A percentile compares a stretch with the other conserved stretches of the same genome.
These are phyloP conservation scores for Phytophthora ohioensis DNA, from an alignment of 352 stramenopile species.

Conservation along the genomic window DNA sequence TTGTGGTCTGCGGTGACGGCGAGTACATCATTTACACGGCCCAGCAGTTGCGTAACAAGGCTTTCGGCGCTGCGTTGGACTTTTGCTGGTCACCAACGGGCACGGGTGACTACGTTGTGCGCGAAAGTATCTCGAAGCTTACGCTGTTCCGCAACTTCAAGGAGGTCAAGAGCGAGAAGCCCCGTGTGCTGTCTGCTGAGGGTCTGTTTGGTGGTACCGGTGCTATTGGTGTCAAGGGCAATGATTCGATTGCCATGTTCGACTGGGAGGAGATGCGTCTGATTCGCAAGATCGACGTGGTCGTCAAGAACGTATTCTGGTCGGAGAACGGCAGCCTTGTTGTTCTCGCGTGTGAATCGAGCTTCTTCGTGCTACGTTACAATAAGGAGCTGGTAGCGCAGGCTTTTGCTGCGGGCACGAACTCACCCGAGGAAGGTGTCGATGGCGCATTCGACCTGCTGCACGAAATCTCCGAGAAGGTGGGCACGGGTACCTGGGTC, in stretches of 20 bases:
- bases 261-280: constrained; percentile 99
- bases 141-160: constrained; percentile 99
- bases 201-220: constrained; percentile 95
- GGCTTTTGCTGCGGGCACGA: constrained; percentile 90
- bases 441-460: constrained; percentile 98
- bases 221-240: constrained; percentile 96
- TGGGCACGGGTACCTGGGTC: constrained; percentile 98
- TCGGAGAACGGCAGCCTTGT: constrained; percentile 96
- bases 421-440: constrained; percentile 95
- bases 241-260: constrained; percentile 98
- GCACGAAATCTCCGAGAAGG: constrained; percentile 97
- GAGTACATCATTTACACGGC: constrained; percentile 99
- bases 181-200: constrained; percentile 94
- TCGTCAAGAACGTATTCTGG: constrained; percentile 98
- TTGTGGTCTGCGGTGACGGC: constrained; percentile 98
- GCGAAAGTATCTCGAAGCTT: constrained; percentile 96
- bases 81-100: constrained; percentile 98
- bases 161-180: constrained; percentile 95
- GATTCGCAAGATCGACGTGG: constrained; percentile 98
- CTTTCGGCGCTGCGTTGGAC: constrained; percentile 97
- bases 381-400: constrained; percentile 91
- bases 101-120: constrained; percentile 99
- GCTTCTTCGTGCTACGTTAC: constrained; percentile 97
- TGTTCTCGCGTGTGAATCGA: constrained; percentile 95
- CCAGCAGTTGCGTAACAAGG: constrained; percentile 95